These are phyloP conservation scores for Curvularia spicifera DNA, from an alignment of 2,329 filamentous ascomycete species.

Conservation along the genomic window DNA sequence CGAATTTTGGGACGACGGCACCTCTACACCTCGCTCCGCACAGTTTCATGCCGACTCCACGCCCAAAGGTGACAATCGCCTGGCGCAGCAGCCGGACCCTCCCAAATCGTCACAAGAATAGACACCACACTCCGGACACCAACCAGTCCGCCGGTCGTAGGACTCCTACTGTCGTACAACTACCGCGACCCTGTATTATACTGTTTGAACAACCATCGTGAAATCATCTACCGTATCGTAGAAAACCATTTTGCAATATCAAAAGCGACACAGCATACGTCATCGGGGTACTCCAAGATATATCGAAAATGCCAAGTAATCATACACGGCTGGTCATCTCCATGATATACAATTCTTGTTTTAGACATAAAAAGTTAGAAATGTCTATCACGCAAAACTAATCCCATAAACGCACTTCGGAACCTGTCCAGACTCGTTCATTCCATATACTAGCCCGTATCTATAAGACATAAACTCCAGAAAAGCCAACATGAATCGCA, in stretches of 20 bases:
- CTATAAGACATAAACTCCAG: background rate
- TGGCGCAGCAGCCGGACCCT: slow-evolving; percentile 26
- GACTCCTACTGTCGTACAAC: background rate
- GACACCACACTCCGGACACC: background rate
- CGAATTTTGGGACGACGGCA: slow-evolving; percentile 86
- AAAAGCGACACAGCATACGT: background rate
- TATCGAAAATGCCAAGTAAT: background rate
- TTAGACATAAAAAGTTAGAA: background rate
- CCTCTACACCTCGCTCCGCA: slow-evolving; percentile 45
- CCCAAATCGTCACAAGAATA: slow-evolving; percentile 22
- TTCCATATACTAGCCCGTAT: background rate
- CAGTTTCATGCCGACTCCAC: slow-evolving; percentile 42
- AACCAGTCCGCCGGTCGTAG: background rate
- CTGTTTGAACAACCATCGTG: background rate
- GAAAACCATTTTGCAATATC: background rate
- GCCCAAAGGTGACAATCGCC: slow-evolving; percentile 33
- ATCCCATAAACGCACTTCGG: background rate
- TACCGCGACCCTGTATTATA: background rate
- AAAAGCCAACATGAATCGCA: background rate
- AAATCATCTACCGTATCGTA: background rate
- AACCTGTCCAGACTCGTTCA: background rate
- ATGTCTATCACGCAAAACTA: background rate
- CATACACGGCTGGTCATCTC: background rate
- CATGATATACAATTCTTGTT: background rate
- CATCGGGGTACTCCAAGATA: background rate